Evolutionary conservation across 495 filamentous ascomycete species (phyloP), one percentile per base, ranked within the genome.

Genomic region (Daldinia grandis): DNA sequence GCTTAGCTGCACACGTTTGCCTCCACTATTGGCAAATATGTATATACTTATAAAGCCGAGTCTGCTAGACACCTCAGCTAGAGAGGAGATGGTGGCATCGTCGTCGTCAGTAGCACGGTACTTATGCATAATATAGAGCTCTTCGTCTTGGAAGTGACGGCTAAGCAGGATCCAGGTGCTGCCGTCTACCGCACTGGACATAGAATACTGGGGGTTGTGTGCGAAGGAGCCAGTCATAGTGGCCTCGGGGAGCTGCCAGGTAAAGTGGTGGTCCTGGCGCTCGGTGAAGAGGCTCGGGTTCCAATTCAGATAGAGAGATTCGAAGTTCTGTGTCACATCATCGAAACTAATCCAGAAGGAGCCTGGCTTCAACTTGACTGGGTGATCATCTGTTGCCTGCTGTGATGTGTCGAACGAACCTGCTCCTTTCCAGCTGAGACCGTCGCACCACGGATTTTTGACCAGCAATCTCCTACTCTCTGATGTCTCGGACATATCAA

Each of bases 221-320:
- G 86, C 84, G 74, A 97, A 93, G 53, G 89, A 92, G 15, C 86
- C 85, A 40, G 86, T 76, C 50, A 85, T 84, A 27, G 81, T 86
- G 12, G 83, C 80, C n/a, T 78, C 82, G 0, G 89, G 84, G 17
- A 96, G 82, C 38, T 92, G 87, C 95, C 95, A 99, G 3, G 85
- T 81, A 77, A 98, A 97, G 78, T 99, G 95, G 59, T 93, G 85
- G 73, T 98, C 94, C 76, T 97, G 88, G 28, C 92, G 89, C 69
- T 90, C 80, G 12, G 80, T 81, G 79, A 99, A 99, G 7, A 97
- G 81, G 2, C 85, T 86, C 5, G 96, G 94, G 72, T 97, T 97
- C 96, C 96, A 99, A 78, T 98, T 99, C 49, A 98, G 82, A 78
- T 98, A 99, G 30, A 98, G 85, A 25, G 94, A 96, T 66, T 97